Evolutionary conservation across 1,139 yeast species (phyloP).

Genomic region (Meyerozyma smithsonii): DNA sequence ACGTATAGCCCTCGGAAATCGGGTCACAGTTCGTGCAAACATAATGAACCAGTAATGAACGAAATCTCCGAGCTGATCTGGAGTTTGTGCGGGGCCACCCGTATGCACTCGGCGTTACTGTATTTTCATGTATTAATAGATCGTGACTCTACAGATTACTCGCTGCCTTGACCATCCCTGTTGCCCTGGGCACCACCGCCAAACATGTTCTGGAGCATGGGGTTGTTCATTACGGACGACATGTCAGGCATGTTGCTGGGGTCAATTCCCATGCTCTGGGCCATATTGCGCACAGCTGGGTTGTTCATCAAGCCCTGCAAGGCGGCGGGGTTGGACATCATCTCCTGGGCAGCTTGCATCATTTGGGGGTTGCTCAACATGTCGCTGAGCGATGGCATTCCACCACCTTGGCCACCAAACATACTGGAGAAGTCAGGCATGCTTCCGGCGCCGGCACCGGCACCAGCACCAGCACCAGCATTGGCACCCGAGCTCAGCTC

Average conservation of each 20-base stretch:
- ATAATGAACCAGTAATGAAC: background rate
- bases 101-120: background rate
- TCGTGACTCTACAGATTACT: background rate
- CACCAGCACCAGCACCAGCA: constrained; percentile 32
- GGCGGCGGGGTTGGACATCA: constrained; percentile 89
- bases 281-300: constrained; percentile 78
- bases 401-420: constrained; percentile 59
- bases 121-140: background rate
- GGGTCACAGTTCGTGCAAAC: background rate
- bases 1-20: background rate
- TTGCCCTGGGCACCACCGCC: constrained; percentile 1
- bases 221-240: constrained; percentile 73
- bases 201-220: constrained; percentile 59
- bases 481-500: constrained; percentile 6
- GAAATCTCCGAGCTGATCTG: no score
- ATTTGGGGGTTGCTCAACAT: constrained; percentile 86
- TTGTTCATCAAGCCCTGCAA: constrained; percentile 73
- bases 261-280: constrained; percentile 61
- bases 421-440: constrained; percentile 65
- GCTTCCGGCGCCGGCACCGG: constrained; percentile 60
- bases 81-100: background rate
- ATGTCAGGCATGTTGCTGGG: constrained; percentile 54
- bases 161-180: background rate
- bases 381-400: constrained; percentile 50
- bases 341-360: constrained; percentile 87